Base-by-base conservation (phyloP, 768 basidiomycete genomes). In the Pleurotus sapidus region DNA sequence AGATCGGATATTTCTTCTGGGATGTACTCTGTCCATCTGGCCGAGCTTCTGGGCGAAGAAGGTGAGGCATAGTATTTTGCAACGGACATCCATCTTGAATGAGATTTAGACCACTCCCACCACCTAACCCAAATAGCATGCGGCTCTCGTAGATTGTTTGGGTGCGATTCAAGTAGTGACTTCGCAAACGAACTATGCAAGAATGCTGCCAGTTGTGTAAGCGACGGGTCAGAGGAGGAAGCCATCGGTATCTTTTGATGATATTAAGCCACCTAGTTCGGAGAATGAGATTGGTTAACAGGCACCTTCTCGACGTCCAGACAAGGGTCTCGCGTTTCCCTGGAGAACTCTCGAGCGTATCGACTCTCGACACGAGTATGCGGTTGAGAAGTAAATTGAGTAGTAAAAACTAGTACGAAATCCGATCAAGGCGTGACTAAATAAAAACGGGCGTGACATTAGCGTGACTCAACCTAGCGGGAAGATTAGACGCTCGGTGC, bases 151-250 rank as follows among this genome's bases (percentile, higher is more conserved):
- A 73, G 61, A 57, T 81, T 76, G 63, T 84, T 84, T 24, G 82
- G 82, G 59, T 84, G 82, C 15, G 67, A 68, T 38, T 62, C 63
- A n/a, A 84, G 70, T 18, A 84, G 60, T 1, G 74, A 64, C 4
- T 64, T 46, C 12, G 68, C 65, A 20, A 64, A 46, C 3, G 69
- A 63, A 23, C 39, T 20, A 39, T 25, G 20, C 37, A 54, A 20
- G 37, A 39, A 54, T 25, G 34, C 37, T 17, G 51, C 51, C 18
- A 54, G 39, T 1, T 54, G 51, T 17, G 23, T 40, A 5, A 54
- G 24, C 38, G 51, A 42, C 11, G 39, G 37, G 9, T 54, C 51
- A 30, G 20, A 15, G 23, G 23, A n/a, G 11, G 27, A 24, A 4
- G 27, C n/a, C 49, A 50, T 50, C 25, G 30, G 49, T 24, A 50